Evolutionary conservation across 2,329 filamentous ascomycete genomes (phyloP), one percentile per base, ranked within the genome.

Genomic region (Drechslerella coelobrocha): DNA sequence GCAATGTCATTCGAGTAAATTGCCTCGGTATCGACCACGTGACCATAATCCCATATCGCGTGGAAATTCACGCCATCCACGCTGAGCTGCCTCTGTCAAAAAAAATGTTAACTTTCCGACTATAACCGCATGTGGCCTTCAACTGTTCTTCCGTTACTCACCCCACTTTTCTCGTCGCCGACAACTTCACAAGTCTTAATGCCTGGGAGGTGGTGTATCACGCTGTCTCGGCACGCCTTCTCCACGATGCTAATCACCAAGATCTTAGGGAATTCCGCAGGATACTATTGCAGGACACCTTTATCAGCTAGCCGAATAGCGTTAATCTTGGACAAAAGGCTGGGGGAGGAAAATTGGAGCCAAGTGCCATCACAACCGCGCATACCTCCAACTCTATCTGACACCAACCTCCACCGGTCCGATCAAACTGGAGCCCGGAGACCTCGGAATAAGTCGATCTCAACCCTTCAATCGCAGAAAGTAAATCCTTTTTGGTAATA

Each of bases 1-100:
- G 88, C 88, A 73, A 97, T 92, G 76, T 96, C 93, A 81, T 99
- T 99, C 74, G 93, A 97, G 79, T 89, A 87, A 76, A 96, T 88
- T 61, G 84, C 86, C 81, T 96, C 87, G 79, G 97, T 88, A 81
- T 97, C 90, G 78, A 89, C 87, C 17, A 72, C 69, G 76, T 94
- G 86, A 75, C 89, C 85, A 79, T 91, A 94, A 71, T 89, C 87
- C 78, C 94, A 92, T 89, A 99, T 96, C 24, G 92, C 92, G 73
- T 85, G 83, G 43, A 99, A 83, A 79, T 97, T 99, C 75, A 92
- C 89, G 68, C 94, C 94, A 24, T 89, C 86, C 45, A 87, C 83
- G 1, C 83, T 78, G 60, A 85, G 80, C 66, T 81, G 80, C 65
- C 79, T 76, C 71, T 82, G 80, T 71, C 84, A 80, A 43, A 83